Evolutionary conservation across 306 rosid genomes (phyloP).

Genomic region (Cicer judaicum): DNA sequence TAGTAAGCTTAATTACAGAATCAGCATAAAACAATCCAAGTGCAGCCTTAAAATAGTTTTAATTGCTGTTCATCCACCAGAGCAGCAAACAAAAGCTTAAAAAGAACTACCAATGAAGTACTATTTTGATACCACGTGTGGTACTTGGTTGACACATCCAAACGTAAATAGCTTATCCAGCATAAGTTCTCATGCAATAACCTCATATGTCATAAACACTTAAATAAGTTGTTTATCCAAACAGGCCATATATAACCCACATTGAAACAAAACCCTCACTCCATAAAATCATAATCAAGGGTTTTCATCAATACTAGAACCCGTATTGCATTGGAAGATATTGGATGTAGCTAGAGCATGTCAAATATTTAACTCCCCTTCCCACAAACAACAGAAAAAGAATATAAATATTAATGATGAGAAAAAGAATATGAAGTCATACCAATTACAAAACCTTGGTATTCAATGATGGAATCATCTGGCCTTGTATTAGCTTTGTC

Average conservation of each 20-base stretch:
- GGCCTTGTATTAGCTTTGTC: conserved; percentile 71
- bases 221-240: no score
- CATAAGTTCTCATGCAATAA: no score
- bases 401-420: conserved; percentile 12
- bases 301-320: background rate
- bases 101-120: conserved; percentile 25
- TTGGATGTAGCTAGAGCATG: conserved; percentile 18
- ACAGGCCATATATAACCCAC: background rate
- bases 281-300: background rate
- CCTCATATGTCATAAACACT: no score
- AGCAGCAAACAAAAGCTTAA: conserved; percentile 19
- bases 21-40: conserved; percentile 6
- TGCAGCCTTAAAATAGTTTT: background rate
- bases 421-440: conserved; percentile 41
- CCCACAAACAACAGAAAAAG: background rate
- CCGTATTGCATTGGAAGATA: background rate
- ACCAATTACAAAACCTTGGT: conserved; percentile 82
- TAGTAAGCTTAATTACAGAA: conserved; percentile 13
- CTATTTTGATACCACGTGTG: conserved; percentile 14
- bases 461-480: conserved; percentile 87
- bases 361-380: background rate
- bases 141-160: background rate
- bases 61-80: conserved; percentile 5
- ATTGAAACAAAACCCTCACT: conserved; percentile 19
- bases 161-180: no score